These are phyloP conservation scores for Microdochium bolleyi DNA, from an alignment of 2,329 filamentous ascomycete species.

Conservation along the genomic window DNA sequence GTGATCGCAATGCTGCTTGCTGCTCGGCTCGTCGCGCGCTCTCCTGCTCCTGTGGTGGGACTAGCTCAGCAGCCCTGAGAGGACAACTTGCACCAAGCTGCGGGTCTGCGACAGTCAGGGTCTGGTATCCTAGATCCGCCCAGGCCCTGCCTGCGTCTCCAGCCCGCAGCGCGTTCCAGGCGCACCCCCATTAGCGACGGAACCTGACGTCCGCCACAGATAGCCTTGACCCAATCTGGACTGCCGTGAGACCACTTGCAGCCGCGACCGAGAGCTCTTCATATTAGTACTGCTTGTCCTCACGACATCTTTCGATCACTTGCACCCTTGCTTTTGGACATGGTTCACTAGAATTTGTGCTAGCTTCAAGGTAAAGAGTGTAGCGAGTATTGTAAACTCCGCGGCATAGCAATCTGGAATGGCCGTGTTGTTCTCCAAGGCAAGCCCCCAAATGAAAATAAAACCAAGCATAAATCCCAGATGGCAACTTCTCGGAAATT, in stretches of 20 bases:
- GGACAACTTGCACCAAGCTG: not conserved
- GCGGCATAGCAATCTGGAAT: not conserved
- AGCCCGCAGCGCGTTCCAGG: not conserved
- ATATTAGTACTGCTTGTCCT: too few relatives aligned
- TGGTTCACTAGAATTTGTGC: not conserved
- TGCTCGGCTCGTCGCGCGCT: too few relatives aligned
- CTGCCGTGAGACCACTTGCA: too few relatives aligned
- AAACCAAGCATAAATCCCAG: not conserved
- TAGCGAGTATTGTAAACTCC: not conserved
- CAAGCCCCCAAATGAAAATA: not conserved
- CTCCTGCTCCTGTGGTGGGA: not conserved
- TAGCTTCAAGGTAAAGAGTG: not conserved
- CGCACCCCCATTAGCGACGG: not conserved
- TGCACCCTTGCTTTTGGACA: too few relatives aligned
- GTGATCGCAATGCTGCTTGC: too few relatives aligned
- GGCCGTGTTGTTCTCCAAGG: not conserved
- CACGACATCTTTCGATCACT: too few relatives aligned
- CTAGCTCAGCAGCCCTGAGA: not conserved
- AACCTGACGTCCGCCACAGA: too few relatives aligned
- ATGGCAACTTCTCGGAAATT: not conserved
- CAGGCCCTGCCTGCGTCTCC: not conserved
- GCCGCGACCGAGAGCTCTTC: too few relatives aligned
- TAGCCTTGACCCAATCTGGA: too few relatives aligned
- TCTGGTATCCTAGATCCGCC: not conserved
- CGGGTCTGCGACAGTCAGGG: not conserved